A percentile compares a stretch with the other conserved stretches of the same genome.
These are phyloP conservation scores for Trichosporon sp. DNA, from an alignment of 1,284 basidiomycete species.

Conservation along the genomic window DNA sequence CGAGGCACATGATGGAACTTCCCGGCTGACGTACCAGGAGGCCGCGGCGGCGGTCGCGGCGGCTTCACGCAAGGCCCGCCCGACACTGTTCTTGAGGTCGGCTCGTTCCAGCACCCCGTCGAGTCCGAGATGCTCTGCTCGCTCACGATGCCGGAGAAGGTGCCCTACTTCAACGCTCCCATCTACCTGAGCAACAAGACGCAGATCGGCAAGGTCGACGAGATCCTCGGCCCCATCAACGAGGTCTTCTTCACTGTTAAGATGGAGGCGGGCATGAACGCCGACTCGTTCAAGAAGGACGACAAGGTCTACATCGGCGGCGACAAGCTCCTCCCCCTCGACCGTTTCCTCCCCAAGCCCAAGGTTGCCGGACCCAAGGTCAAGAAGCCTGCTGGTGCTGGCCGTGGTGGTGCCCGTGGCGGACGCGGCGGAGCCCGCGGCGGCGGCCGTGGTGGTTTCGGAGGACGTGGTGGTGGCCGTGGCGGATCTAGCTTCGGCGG, in stretches of 20 bases:
- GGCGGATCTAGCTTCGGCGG: constrained; percentile 27
- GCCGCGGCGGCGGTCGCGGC: constrained; percentile 48
- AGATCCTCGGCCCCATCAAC: constrained; percentile 86
- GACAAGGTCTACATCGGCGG: constrained; percentile 97
- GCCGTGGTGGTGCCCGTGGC: constrained; percentile 24
- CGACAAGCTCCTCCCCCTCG: constrained; percentile 95
- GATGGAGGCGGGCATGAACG: constrained; percentile 95
- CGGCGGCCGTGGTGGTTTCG: constrained; percentile 23
- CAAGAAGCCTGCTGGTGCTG: constrained; percentile 25
- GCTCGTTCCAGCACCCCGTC: constrained; percentile 87
- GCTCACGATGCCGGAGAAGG: constrained; percentile 80
- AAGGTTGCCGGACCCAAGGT: constrained; percentile 70
- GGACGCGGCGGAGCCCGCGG: constrained; percentile 25
- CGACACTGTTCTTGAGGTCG: constrained; percentile 81
- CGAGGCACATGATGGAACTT: neutral
- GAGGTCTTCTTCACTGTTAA: constrained; percentile 98
- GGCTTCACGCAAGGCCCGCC: constrained; percentile 78
- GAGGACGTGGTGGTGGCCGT: constrained; percentile 23
- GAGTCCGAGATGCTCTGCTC: constrained; percentile 98
- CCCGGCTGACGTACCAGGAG: constrained; percentile 18
- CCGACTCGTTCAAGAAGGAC: constrained; percentile 91
- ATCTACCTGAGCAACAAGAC: constrained; percentile 99
- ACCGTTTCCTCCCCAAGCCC: constrained; percentile 96
- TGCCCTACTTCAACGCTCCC: constrained; percentile 99
- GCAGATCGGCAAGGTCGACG: constrained; percentile 87